A percentile compares a stretch with the other conserved stretches of the same genome.
phyloP scores from a whole-genome alignment of 192 early-diverging fungal species.

The Rhizophagus clarus region DNA sequence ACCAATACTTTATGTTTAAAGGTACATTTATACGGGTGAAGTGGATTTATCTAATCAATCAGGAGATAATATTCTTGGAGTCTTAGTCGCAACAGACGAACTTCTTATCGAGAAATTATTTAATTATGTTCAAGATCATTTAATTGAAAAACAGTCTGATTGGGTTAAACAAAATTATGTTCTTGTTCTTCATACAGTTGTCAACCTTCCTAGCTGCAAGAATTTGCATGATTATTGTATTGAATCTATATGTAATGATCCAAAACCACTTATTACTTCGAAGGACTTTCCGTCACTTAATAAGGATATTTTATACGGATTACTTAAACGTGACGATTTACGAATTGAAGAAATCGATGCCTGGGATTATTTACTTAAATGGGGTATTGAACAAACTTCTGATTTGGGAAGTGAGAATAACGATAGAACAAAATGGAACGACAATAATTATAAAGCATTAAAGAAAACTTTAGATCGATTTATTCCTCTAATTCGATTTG shows the following conservation, averaged over 20 bases:
- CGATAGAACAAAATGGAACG: slow-evolving; percentile 7
- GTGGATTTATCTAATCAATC: slow-evolving; percentile 2
- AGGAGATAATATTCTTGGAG: slow-evolving; percentile 1
- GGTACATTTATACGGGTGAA: slow-evolving; percentile 20
- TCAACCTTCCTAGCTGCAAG: background rate
- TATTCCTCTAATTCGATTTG: slow-evolving; percentile 14
- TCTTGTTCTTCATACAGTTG: slow-evolving; percentile 4
- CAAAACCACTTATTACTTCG: slow-evolving; percentile 4
- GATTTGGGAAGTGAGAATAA: background rate
- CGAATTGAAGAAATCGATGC: slow-evolving; percentile 2
- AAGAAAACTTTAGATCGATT: background rate
- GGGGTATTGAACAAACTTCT: slow-evolving; percentile 3
- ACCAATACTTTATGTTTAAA: too few species aligned
- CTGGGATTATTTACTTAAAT: slow-evolving; percentile 25
- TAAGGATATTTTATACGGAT: too few species aligned
- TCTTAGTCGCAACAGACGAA: slow-evolving; percentile 21
- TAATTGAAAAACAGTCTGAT: slow-evolving; percentile 5
- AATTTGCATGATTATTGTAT: slow-evolving; percentile 4
- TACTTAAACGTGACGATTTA: background rate
- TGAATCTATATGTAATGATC: slow-evolving; percentile 6
- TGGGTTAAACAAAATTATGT: slow-evolving; percentile 14
- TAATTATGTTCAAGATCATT: slow-evolving; percentile 13
- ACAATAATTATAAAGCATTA: background rate
- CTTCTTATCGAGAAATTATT: slow-evolving; percentile 2
- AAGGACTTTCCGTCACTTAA: background rate